phyloP scores from a whole-genome alignment of 2,329 filamentous ascomycete genomes.

The Ceratocystis huliohia region DNA sequence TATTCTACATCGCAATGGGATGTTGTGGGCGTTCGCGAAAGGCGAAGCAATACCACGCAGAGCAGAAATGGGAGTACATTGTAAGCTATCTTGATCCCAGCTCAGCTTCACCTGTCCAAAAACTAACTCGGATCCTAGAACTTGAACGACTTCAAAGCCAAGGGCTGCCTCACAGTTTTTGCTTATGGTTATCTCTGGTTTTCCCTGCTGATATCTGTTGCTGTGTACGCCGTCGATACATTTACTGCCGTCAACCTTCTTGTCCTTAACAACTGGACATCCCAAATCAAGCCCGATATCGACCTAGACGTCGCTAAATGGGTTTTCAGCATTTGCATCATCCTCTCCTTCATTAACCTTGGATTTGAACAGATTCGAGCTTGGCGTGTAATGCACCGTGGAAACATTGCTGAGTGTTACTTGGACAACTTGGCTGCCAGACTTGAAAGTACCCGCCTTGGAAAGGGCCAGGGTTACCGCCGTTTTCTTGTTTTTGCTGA shows the following conservation, averaged over 20 bases:
- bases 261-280: slow-evolving; percentile 79
- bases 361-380: slow-evolving; percentile 70
- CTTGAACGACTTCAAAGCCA: slow-evolving; percentile 66
- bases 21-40: slow-evolving; percentile 52
- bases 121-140: slow-evolving; percentile 26
- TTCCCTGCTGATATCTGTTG: slow-evolving; percentile 62
- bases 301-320: slow-evolving; percentile 71
- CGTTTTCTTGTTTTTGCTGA: slow-evolving; percentile 88
- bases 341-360: slow-evolving; percentile 75
- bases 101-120: slow-evolving; percentile 23
- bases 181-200: slow-evolving; percentile 80
- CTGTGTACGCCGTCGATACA: slow-evolving; percentile 79
- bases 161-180: slow-evolving; percentile 60
- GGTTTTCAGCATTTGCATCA: slow-evolving; percentile 89
- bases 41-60: slow-evolving; percentile 53
- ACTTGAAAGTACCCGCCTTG: slow-evolving; percentile 68
- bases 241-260: slow-evolving; percentile 90
- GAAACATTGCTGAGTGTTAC: slow-evolving; percentile 82
- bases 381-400: slow-evolving; percentile 65
- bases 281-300: slow-evolving; percentile 66
- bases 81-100: slow-evolving; percentile 36
- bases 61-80: slow-evolving; percentile 93
- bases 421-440: slow-evolving; percentile 77
- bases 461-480: slow-evolving; percentile 62
- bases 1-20: slow-evolving; percentile 39